phyloP scores from a whole-genome alignment of 108 stramenopile species.

The Skeletonema menzelii region DNA sequence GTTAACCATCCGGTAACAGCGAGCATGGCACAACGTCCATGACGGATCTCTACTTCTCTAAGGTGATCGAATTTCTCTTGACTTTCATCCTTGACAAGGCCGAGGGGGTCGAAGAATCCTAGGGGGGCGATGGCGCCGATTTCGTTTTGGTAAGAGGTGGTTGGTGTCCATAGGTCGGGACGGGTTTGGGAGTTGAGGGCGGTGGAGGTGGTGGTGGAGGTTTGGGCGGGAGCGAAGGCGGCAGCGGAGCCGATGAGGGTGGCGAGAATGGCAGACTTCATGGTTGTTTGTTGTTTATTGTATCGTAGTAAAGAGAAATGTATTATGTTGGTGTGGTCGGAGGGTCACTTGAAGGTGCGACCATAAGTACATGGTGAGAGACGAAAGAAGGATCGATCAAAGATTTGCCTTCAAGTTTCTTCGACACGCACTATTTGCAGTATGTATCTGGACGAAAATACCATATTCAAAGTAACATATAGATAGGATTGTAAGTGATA shows the following conservation, averaged over 20 bases:
- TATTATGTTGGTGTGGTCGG: too few species aligned
- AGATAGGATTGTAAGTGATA: too few species aligned
- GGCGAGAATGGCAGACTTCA: constrained; percentile 13
- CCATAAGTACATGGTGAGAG: background rate
- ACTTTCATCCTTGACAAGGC: constrained; percentile 4
- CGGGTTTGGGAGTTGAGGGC: background rate
- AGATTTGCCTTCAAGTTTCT: background rate
- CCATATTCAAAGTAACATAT: background rate
- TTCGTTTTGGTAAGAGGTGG: constrained; percentile 7
- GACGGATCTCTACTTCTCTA: constrained; percentile 65
- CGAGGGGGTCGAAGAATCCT: constrained; percentile 16
- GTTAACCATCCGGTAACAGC: constrained; percentile 41
- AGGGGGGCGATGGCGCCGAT: constrained; percentile 16
- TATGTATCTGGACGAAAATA: too few species aligned
- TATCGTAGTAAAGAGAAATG: too few species aligned
- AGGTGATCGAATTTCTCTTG: constrained; percentile 34
- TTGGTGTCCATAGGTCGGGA: constrained; percentile 2
- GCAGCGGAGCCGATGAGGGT: constrained; percentile 20
- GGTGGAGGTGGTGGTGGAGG: background rate
- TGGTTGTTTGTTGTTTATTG: background rate
- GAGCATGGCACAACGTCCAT: constrained; percentile 73
- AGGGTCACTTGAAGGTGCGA: too few species aligned
- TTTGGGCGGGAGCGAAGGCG: constrained; percentile 17
- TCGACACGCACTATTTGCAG: too few species aligned
- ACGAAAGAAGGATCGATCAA: background rate